Percentiles rank a stretch among this genome's conserved stretches.
Conservation (phyloP, 2,329 filamentous ascomycete species). For the Ophiognomonia clavigignenti-juglandacearum region DNA sequence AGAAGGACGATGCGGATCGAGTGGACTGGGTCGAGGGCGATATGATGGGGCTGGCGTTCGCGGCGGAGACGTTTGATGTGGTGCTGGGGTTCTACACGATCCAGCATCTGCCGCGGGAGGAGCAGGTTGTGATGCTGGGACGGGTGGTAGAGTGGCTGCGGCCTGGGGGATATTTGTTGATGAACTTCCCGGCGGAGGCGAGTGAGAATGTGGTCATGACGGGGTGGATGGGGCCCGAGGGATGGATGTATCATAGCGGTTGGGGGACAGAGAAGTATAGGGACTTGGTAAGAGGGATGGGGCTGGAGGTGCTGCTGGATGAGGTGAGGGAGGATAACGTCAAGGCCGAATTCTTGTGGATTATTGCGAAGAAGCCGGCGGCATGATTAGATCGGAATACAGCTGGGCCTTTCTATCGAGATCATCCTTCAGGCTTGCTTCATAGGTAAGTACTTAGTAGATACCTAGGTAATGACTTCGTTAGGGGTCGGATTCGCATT, state of each 20-base stretch:
- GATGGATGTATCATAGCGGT: slow-evolving; percentile 41
- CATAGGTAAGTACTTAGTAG: not conserved
- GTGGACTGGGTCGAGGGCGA: slow-evolving; percentile 9
- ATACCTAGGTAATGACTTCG: too few relatives aligned
- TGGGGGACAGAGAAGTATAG: slow-evolving; percentile 31
- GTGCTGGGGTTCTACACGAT: slow-evolving; percentile 41
- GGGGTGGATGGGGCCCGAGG: slow-evolving; percentile 32
- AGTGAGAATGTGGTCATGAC: slow-evolving; percentile 25
- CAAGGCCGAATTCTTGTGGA: slow-evolving; percentile 34
- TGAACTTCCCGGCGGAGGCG: slow-evolving; percentile 38
- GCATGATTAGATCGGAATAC: not conserved
- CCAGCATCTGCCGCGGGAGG: slow-evolving; percentile 47
- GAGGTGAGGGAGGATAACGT: slow-evolving; percentile 27
- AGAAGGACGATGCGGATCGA: slow-evolving; percentile 10
- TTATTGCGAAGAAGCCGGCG: slow-evolving; percentile 29
- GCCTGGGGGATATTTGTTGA: slow-evolving; percentile 44
- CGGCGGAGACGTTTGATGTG: not conserved
- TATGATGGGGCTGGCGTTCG: slow-evolving; percentile 23
- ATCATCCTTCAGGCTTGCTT: too few relatives aligned
- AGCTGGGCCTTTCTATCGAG: not conserved
- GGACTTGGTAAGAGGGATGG: slow-evolving; percentile 24
- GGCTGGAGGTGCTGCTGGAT: slow-evolving; percentile 28
- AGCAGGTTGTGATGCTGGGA: slow-evolving; percentile 42
- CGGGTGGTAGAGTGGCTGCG: slow-evolving; percentile 44
- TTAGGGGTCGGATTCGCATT: too few relatives aligned